Evolutionary conservation across 345 rosid species (phyloP), one percentile per base, ranked within the genome.

Genomic region (Limnanthes douglasii): DNA sequence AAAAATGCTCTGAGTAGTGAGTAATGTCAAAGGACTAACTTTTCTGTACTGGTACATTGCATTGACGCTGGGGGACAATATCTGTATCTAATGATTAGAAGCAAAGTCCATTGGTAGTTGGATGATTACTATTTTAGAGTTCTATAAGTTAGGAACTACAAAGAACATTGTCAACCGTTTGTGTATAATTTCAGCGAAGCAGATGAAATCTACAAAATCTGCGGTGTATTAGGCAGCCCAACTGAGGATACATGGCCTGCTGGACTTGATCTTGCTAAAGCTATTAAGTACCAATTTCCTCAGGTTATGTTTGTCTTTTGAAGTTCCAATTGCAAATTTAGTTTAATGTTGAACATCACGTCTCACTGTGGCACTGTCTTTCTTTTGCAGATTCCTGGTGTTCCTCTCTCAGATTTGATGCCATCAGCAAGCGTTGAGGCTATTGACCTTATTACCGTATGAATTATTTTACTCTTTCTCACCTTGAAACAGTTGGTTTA

Each of bases 61-160:
- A n/a, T n/a, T n/a, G n/a, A n/a, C n/a, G n/a, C n/a, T n/a, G n/a
- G n/a, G n/a, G n/a, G n/a, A n/a, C n/a, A n/a, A n/a, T n/a, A n/a
- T n/a, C n/a, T n/a, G n/a, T n/a, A n/a, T n/a, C n/a, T 26, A 26
- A 6, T 2, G 8, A 26, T 26, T 2, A 12, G 3, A 26, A 26
- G 30, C 30, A 26, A 26, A 6, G 11, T 22, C 19, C 19, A 2
- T 13, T 23, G 14, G 25, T 41, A 12, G 18, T 42, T 26, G 21
- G 4, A 21, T 43, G 12, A 26, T 29, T 34, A 10, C 37, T 50
- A 4, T 30, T 54, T 30, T 66, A 88, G 98, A 90, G 60, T 76
- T 90, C 86, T 90, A 95, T 95, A 94, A 94, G 3, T 79, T 90
- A 94, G 98, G 98, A 33, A 95, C 98, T 22, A 90, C 41, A 9